Evolutionary conservation across 495 filamentous ascomycete genomes (phyloP).

Genomic region (Lophiotrema nucula): DNA sequence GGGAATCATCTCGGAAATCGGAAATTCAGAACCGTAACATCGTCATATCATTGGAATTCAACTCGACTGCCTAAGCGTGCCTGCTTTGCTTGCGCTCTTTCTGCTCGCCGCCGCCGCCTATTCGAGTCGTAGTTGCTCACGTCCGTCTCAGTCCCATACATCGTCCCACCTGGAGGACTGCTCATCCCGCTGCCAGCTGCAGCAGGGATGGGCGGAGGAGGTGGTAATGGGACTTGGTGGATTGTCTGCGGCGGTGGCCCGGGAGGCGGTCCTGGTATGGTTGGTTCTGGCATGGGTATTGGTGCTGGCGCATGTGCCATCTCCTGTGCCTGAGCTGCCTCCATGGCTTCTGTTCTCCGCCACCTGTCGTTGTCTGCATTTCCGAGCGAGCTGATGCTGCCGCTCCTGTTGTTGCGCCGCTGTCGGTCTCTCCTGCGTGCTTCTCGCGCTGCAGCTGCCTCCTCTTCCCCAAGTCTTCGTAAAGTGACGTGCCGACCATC

Average conservation of each 20-base stretch:
- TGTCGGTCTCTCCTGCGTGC: constrained; percentile 45
- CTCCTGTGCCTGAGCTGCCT: constrained; percentile 33
- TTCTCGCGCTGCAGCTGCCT: constrained; percentile 65
- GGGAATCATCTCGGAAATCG: too few species aligned
- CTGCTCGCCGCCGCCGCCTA: constrained; percentile 40
- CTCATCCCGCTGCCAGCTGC: constrained; percentile 27
- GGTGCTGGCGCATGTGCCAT: constrained; percentile 4
- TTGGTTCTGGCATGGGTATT: constrained; percentile 23
- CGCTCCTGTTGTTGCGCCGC: constrained; percentile 20
- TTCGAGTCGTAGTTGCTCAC: constrained; percentile 44
- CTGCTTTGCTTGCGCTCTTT: constrained; percentile 39
- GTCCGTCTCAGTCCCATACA: constrained; percentile 42
- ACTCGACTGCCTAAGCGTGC: constrained; percentile 33
- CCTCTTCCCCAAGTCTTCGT: constrained; percentile 74
- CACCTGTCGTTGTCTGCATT: constrained; percentile 35
- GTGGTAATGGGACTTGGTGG: constrained; percentile 31
- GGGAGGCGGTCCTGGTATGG: constrained; percentile 26
- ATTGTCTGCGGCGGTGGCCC: constrained; percentile 10
- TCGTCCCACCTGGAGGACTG: constrained; percentile 23
- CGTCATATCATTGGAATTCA: constrained; percentile 37
- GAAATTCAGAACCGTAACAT: not conserved
- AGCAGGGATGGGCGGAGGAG: constrained; percentile 35
- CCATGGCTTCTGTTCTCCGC: constrained; percentile 29
- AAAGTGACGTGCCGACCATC: constrained; percentile 81
- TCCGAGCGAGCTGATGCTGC: constrained; percentile 35